phyloP scores from a whole-genome alignment of 371 early-diverging fungal genomes.

The Aphelidium insulamus region DNA sequence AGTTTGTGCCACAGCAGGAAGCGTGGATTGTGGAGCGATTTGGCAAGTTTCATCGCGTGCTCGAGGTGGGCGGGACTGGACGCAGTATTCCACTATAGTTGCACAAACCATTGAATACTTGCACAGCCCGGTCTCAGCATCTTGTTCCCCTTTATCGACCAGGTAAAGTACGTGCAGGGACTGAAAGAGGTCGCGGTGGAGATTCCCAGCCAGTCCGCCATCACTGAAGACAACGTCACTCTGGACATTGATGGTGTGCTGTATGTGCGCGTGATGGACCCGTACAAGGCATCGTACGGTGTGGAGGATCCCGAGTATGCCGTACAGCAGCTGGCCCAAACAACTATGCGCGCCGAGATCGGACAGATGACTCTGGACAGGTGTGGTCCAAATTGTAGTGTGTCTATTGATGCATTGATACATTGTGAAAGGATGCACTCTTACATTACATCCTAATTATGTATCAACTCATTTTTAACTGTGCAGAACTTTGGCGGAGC shows the following conservation, averaged over 20 bases:
- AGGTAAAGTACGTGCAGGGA: slow-evolving; percentile 72
- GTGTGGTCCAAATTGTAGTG: too few relatives aligned
- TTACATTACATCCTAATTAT: too few relatives aligned
- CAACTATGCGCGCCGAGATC: slow-evolving; percentile 95
- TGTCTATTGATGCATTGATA: too few relatives aligned
- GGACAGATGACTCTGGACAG: slow-evolving; percentile 92
- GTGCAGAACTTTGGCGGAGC: slow-evolving; percentile 85
- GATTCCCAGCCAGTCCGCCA: slow-evolving; percentile 80
- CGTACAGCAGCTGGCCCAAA: slow-evolving; percentile 86
- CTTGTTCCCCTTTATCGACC: slow-evolving; percentile 65
- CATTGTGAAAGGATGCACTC: too few relatives aligned
- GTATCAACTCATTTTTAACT: too few relatives aligned
- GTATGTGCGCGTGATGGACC: slow-evolving; percentile 79
- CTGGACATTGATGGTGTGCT: slow-evolving; percentile 88
- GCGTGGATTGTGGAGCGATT: slow-evolving; percentile 81
- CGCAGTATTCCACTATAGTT: too few relatives aligned
- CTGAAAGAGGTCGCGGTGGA: slow-evolving; percentile 89
- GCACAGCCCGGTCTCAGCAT: slow-evolving; percentile 79
- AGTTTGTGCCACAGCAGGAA: slow-evolving; percentile 95
- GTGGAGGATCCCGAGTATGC: slow-evolving; percentile 89
- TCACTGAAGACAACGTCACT: slow-evolving; percentile 91
- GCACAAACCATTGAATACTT: too few relatives aligned
- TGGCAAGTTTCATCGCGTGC: slow-evolving; percentile 58
- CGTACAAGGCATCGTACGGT: slow-evolving; percentile 91
- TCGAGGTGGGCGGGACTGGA: too few relatives aligned